Base-by-base conservation (phyloP, 768 basidiomycete genomes). In the Panaeolus cyanescens region DNA sequence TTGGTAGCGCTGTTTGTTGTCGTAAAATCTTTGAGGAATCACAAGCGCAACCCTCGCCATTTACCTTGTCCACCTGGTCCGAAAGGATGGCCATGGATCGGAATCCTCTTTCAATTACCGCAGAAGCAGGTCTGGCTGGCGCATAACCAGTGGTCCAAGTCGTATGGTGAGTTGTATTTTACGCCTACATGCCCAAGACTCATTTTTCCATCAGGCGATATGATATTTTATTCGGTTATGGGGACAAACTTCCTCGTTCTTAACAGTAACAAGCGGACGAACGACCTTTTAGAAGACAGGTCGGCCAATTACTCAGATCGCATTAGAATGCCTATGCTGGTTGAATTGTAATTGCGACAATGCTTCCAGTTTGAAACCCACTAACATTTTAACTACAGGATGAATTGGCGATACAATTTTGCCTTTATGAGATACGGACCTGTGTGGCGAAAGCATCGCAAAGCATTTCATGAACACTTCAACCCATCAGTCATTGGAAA, bases 251-350 rank as follows among this genome's bases (percentile, higher is more conserved):
- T 75, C 19, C 64, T 75, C 10, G 67, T 75, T 45, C 64, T 75
- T 2, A 85, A 85, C 64, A 75, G 79, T 3, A 68, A 76, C 13
- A 65, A 80, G 50, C 72, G 75, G 1, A 80, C 80, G 2, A 72
- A 74, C 42, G 85, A 87, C 19, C 77, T 88, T 1, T 82, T 88
- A 31, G 85, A 87, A 54, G 85, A 81, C 62, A 75, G 82, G 13
- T 83, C 81, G 20, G 65, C 72, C 13, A 85, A 84, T 54, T 88
- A 87, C 64, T 86, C 87, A 4, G 83, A 85, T 65, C 79, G 84
- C 45, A 74, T 71, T 36, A 64, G 76, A 59, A 71, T 81, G 7
- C 72, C 75, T 0, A 85, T 85, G 84, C 79, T 82, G 60, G 77
- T 81, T 59, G 80, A 81, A 22, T 62, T 85, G 82, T 83, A 59